Evolutionary conservation across 1,284 basidiomycete species (phyloP).

Genomic region (Heterobasidion irregulare): DNA sequence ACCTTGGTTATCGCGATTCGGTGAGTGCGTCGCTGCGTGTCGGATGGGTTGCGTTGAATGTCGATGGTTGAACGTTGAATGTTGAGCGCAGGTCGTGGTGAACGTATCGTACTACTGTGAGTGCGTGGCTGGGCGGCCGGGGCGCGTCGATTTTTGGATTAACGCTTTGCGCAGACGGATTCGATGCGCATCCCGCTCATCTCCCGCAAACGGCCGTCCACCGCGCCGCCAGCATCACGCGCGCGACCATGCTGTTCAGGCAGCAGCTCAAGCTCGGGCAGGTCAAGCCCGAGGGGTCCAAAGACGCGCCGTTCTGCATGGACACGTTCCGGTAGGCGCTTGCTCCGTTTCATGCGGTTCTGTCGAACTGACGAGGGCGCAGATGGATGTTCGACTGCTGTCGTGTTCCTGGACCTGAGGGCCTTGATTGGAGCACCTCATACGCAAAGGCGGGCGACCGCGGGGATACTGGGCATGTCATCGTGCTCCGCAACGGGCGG

Average conservation of each 20-base stretch:
- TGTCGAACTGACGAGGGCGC: not conserved
- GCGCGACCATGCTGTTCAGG: slow-evolving; percentile 67
- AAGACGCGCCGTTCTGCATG: slow-evolving; percentile 78
- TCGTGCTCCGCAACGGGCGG: slow-evolving; percentile 72
- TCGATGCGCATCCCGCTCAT: slow-evolving; percentile 56
- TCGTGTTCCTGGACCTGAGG: slow-evolving; percentile 67
- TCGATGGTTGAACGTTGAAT: no score
- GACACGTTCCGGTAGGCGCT: slow-evolving; percentile 68
- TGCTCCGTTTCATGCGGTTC: not conserved
- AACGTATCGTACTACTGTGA: slow-evolving; percentile 81
- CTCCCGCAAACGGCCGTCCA: slow-evolving; percentile 50
- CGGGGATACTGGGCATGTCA: slow-evolving; percentile 67
- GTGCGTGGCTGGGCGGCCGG: slow-evolving; percentile 13
- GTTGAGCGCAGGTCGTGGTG: slow-evolving; percentile 49
- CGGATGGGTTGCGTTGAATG: not conserved
- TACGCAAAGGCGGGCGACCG: slow-evolving; percentile 53
- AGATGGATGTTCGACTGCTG: slow-evolving; percentile 93
- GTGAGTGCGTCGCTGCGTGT: slow-evolving; percentile 28
- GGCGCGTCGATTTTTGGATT: not conserved
- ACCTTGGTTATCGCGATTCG: slow-evolving; percentile 69
- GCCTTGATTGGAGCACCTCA: slow-evolving; percentile 71
- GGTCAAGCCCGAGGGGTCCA: slow-evolving; percentile 65
- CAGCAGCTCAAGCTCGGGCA: slow-evolving; percentile 58
- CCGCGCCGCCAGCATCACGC: slow-evolving; percentile 68
- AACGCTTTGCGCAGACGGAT: slow-evolving; percentile 49